Conservation (phyloP, 2,329 filamentous ascomycete species). For the Fusarium goolgardi region DNA sequence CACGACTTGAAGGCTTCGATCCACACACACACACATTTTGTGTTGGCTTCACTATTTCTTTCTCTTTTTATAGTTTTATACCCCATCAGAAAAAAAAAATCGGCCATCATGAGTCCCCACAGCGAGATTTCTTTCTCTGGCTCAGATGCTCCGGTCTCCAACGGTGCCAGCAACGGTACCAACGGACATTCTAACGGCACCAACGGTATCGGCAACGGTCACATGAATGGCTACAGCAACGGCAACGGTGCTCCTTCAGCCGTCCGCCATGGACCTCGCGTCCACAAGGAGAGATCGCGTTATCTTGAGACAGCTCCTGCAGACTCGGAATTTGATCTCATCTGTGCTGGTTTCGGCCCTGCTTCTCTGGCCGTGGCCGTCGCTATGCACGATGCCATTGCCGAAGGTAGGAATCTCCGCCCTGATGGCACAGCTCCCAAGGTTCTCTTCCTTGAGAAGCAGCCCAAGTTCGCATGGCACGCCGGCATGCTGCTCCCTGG, state of each 20-base stretch:
- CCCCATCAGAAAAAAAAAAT: slow-evolving; percentile 20
- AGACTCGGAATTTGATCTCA: slow-evolving; percentile 80
- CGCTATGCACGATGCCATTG: slow-evolving; percentile 83
- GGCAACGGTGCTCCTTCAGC: slow-evolving; percentile 39
- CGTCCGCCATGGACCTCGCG: slow-evolving; percentile 36
- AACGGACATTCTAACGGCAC: slow-evolving; percentile 15
- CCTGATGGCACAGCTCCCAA: slow-evolving; percentile 67
- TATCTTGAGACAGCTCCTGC: slow-evolving; percentile 48
- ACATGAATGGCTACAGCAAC: slow-evolving; percentile 39
- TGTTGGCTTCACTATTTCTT: slow-evolving; percentile 6
- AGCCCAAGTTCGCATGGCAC: slow-evolving; percentile 88
- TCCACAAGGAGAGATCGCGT: slow-evolving; percentile 42
- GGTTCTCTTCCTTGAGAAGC: slow-evolving; percentile 89
- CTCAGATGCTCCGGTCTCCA: slow-evolving; percentile 41
- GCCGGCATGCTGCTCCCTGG: slow-evolving; percentile 94
- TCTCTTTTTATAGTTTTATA: slow-evolving; percentile 15
- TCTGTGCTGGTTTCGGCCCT: slow-evolving; percentile 93
- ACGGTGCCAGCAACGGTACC: slow-evolving; percentile 32
- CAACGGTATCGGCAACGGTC: slow-evolving; percentile 28
- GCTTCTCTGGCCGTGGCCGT: slow-evolving; percentile 91
- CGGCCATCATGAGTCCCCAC: slow-evolving; percentile 52
- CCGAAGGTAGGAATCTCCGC: slow-evolving; percentile 58
- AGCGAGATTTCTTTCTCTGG: slow-evolving; percentile 50
- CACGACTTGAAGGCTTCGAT: slow-evolving; percentile 21
- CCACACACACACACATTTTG: slow-evolving; percentile 9